Evolutionary conservation across 202 grass and related monocot genomes (phyloP).

Genomic region (Carex arenaria): DNA sequence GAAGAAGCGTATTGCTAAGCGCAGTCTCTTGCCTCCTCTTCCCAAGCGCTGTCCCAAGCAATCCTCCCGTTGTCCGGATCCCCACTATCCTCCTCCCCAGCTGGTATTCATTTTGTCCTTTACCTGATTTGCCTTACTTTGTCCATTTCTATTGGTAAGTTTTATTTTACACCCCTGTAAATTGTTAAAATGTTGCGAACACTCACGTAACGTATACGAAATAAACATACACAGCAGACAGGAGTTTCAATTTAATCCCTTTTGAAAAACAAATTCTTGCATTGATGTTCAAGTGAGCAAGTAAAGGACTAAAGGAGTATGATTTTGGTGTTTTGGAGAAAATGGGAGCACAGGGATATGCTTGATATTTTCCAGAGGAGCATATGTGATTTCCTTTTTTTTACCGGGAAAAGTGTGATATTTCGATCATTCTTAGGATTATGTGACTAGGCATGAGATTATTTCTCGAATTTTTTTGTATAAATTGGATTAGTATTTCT

Average conservation of each 20-base stretch:
- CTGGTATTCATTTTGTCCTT: conserved; percentile 16
- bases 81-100: conserved; percentile 20
- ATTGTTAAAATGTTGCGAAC: not conserved
- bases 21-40: conserved; percentile 29
- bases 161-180: not conserved
- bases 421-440: not conserved
- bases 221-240: conserved; percentile 27
- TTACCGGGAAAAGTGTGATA: not conserved
- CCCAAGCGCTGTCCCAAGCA: conserved; percentile 19
- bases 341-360: not conserved
- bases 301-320: not conserved
- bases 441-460: too few species aligned
- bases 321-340: not conserved
- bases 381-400: not conserved
- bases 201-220: not conserved
- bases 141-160: not conserved
- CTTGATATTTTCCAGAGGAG: not conserved
- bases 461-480: too few species aligned
- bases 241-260: too few species aligned
- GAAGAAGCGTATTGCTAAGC: conserved; percentile 18
- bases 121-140: not conserved
- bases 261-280: not conserved
- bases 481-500: too few species aligned
- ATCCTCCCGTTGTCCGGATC: conserved; percentile 38
- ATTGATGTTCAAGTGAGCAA: not conserved